Conservation (phyloP, 768 basidiomycete genomes). For the Tulasnella sp. region DNA sequence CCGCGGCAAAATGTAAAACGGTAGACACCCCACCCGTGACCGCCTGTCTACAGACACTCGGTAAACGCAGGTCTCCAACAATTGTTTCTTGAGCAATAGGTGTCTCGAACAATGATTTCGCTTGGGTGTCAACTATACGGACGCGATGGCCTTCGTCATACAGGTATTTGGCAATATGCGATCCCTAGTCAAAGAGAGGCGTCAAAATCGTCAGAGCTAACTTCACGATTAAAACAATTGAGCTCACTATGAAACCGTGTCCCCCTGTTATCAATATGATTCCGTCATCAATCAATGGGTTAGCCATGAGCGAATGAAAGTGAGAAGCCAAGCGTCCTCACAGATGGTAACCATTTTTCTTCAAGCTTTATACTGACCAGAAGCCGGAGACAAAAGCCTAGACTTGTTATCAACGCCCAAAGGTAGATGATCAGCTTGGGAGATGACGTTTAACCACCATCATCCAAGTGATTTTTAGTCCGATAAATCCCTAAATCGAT, state of each 20-base stretch:
- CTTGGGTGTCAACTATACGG: constrained; percentile 34
- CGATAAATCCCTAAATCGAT: too few relatives aligned
- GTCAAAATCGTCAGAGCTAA: not conserved
- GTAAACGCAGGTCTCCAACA: constrained; percentile 37
- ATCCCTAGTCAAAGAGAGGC: constrained; percentile 31
- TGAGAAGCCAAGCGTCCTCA: too few relatives aligned
- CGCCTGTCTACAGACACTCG: constrained; percentile 27
- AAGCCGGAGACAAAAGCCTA: too few relatives aligned
- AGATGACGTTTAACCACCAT: too few relatives aligned
- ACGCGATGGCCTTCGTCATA: constrained; percentile 26
- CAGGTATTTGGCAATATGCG: constrained; percentile 36
- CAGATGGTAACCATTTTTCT: too few relatives aligned
- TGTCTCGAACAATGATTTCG: constrained; percentile 20
- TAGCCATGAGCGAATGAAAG: too few relatives aligned
- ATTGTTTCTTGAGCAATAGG: constrained; percentile 28
- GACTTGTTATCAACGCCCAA: too few relatives aligned
- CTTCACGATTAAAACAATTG: not conserved
- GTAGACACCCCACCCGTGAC: constrained; percentile 32
- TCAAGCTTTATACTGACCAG: too few relatives aligned
- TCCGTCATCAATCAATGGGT: not conserved
- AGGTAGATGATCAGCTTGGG: too few relatives aligned
- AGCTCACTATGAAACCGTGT: constrained; percentile 41
- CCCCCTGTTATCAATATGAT: constrained; percentile 37
- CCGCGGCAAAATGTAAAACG: constrained; percentile 47
- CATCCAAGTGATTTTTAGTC: too few relatives aligned